Evolutionary conservation across 495 filamentous ascomycete species (phyloP), one percentile per base, ranked within the genome.

Genomic region (Penicillium roqueforti): DNA sequence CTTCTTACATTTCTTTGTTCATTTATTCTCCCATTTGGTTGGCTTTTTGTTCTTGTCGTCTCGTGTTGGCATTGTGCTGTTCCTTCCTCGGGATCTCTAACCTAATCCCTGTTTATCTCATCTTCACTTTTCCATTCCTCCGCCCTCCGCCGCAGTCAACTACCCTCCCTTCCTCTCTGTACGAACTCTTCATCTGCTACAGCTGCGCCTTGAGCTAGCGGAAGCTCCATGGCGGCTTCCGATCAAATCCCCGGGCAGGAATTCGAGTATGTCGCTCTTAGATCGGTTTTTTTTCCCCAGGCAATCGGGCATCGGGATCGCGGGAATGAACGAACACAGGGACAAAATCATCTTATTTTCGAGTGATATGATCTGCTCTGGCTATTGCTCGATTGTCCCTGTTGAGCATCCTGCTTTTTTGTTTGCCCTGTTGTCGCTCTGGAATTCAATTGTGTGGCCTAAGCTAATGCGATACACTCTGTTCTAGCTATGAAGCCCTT

Each of bases 401-500:
- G 39, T n/a, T 34, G 19, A 16, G 4, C 29, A 23, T 19, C 29
- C 40, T 29, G 18, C 14, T 41, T 29, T 38, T 25, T 58, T 51
- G 19, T 36, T 28, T 36, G 16, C 13, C 9, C 32, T 54, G 42
- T 20, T 47, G 19, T 25, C 34, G 36, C 39, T 29, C 41, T 38
- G 32, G 28, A 13, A 13, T 47, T 29, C 19, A 29, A 31, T 31
- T 52, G 10, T 41, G 20, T 28, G 34, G 13, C 22, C n/a, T n/a
- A 48, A 53, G 54, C 65, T 71, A 65, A 68, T 61, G 19, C 26
- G 36, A 20, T 43, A 43, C 16, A 19, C 46, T 38, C 14, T 59
- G 57, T n/a, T 49, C 13, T 55, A 85, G 83, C 51, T 88, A 88
- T 74, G 86, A 89, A 73, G 78, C 79, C 55, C 76, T 89, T 55